phyloP scores from a whole-genome alignment of 2,329 filamentous ascomycete species.

The Colletotrichum somersetense region DNA sequence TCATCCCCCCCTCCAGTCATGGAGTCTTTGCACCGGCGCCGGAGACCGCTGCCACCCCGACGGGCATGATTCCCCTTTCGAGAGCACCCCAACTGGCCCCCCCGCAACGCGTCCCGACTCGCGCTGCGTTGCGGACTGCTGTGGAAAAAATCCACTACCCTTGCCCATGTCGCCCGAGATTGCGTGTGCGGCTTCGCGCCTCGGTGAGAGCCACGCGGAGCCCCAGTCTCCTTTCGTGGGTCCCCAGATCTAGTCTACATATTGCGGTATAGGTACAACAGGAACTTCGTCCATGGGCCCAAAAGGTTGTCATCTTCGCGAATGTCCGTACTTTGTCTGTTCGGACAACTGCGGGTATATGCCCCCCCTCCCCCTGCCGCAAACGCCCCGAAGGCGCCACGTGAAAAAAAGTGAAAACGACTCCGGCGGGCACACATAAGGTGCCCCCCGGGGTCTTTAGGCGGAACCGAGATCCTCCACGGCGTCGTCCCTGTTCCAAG shows the following conservation, averaged over 20 bases:
- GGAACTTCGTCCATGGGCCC: neutral
- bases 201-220: neutral
- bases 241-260: neutral
- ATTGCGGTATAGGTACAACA: neutral
- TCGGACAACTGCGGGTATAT: neutral
- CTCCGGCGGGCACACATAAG: too few species aligned
- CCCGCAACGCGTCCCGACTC: neutral
- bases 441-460: neutral
- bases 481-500: constrained; percentile 80
- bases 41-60: neutral
- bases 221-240: neutral
- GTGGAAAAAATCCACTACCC: neutral
- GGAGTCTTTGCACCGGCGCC: neutral
- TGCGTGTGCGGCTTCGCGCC: neutral
- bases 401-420: neutral
- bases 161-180: neutral
- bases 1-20: neutral
- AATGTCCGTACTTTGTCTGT: neutral
- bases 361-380: neutral
- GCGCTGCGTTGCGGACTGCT: neutral
- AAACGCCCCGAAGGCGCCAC: neutral
- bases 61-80: neutral
- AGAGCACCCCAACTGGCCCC: neutral
- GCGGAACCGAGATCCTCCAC: constrained; percentile 75
- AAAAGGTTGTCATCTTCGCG: too few species aligned